These are phyloP conservation scores for Limtongia smithiae DNA, from an alignment of 805 yeast species.

Conservation along the genomic window DNA sequence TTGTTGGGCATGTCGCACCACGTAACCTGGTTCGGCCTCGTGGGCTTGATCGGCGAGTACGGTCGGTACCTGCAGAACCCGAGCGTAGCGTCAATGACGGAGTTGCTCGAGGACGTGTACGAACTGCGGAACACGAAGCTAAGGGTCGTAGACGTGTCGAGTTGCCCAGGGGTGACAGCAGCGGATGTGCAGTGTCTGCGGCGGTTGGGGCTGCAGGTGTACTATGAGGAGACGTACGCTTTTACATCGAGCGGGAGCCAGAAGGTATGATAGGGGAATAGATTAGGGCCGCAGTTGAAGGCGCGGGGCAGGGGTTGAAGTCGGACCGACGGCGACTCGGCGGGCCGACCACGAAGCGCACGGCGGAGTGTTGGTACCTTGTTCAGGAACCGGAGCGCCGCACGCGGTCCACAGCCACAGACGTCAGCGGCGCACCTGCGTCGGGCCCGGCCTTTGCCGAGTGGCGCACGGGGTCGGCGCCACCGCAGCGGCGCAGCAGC, in stretches of 20 bases:
- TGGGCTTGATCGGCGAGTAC: slow-evolving; percentile 10
- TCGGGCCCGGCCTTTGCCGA: slow-evolving; percentile 6
- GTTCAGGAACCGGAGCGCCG: neutral
- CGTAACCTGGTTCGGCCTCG: slow-evolving; percentile 12
- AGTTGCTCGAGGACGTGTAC: slow-evolving; percentile 1
- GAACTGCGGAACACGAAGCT: slow-evolving; percentile 1
- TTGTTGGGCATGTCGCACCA: slow-evolving; percentile 3
- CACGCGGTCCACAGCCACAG: neutral
- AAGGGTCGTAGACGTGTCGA: slow-evolving; percentile 4
- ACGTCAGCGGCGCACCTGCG: neutral
- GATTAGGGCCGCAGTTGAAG: neutral
- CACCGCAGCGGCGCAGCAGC: neutral
- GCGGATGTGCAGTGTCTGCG: slow-evolving; percentile 6
- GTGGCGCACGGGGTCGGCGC: slow-evolving; percentile 1
- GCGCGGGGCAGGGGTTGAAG: neutral
- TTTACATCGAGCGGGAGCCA: neutral
- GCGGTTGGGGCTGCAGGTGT: slow-evolving; percentile 7
- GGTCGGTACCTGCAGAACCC: slow-evolving; percentile 2
- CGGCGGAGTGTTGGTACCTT: neutral
- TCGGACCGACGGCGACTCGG: neutral
- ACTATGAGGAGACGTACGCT: neutral
- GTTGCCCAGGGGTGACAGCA: neutral
- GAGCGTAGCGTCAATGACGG: slow-evolving; percentile 1
- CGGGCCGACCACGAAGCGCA: neutral
- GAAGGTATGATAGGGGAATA: neutral